A percentile compares a stretch with the other conserved stretches of the same genome.
phyloP scores from a whole-genome alignment of 306 rosid species.

The Bauhinia variegata region DNA sequence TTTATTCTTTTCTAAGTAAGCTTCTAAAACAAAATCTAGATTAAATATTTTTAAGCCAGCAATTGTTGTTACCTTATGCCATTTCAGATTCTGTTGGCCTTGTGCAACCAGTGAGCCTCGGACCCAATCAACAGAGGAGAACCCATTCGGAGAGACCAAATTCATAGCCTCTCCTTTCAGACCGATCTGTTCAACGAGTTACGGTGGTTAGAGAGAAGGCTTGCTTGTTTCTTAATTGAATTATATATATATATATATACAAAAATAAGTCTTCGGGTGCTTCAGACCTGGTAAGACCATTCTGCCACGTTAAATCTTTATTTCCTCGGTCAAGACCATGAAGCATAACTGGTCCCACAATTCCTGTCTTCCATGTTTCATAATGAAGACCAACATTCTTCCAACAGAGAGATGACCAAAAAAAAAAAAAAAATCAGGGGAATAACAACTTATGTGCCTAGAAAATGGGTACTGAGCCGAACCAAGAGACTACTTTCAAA shows the following conservation, averaged over 20 bases:
- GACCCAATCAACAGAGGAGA: constrained; percentile 75
- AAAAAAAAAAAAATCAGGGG: constrained; percentile 17
- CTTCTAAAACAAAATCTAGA: background rate
- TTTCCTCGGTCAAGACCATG: constrained; percentile 74
- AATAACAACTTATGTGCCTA: background rate
- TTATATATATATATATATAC: background rate
- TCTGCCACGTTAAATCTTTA: constrained; percentile 67
- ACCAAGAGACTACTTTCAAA: background rate
- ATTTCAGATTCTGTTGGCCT: constrained; percentile 67
- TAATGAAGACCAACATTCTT: constrained; percentile 83
- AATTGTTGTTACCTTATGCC: constrained; percentile 77
- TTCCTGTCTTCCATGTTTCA: constrained; percentile 81
- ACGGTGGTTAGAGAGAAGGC: constrained; percentile 1
- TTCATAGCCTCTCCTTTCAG: constrained; percentile 83
- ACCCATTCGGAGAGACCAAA: constrained; percentile 66
- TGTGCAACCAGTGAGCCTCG: constrained; percentile 54
- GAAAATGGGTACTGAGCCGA: constrained; percentile 17
- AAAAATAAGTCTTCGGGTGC: background rate
- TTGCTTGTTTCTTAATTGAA: background rate
- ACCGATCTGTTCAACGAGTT: constrained; percentile 64
- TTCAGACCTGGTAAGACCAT: constrained; percentile 88
- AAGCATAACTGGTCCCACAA: constrained; percentile 75
- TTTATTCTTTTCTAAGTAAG: background rate
- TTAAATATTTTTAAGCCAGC: background rate
- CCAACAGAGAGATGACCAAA: constrained; percentile 14